Conservation (phyloP, 176 grass and related monocot genomes). For the Thinopyrum elongatum region DNA sequence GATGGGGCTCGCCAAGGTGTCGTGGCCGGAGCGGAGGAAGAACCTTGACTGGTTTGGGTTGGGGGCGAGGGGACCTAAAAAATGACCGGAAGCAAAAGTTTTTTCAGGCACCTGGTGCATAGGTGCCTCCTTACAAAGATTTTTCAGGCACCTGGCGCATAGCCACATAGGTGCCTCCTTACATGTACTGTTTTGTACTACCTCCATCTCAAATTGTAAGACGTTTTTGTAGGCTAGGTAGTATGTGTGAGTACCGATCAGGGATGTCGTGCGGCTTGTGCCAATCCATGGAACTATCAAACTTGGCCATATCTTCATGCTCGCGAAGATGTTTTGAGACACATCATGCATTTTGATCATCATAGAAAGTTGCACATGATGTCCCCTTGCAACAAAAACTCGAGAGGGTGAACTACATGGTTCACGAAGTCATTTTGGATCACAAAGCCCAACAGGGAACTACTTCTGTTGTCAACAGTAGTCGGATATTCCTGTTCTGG, state of each 20-base stretch:
- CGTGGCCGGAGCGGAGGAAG: too few species aligned
- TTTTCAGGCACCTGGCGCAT: too few species aligned
- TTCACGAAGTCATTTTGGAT: neutral
- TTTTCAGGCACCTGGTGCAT: too few species aligned
- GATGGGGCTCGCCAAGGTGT: too few species aligned
- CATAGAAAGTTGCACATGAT: neutral
- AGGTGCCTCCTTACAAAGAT: too few species aligned
- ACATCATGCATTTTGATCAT: neutral
- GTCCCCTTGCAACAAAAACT: neutral
- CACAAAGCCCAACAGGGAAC: neutral
- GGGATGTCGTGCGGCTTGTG: neutral
- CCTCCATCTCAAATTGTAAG: too few species aligned
- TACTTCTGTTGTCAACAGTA: neutral
- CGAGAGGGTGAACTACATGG: neutral
- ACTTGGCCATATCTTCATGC: neutral
- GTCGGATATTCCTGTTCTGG: neutral
- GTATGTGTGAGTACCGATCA: neutral
- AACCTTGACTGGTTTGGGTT: too few species aligned
- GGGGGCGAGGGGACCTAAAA: too few species aligned
- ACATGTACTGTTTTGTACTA: neutral
- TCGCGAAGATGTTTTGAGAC: neutral
- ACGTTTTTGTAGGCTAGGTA: too few species aligned
- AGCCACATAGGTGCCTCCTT: too few species aligned
- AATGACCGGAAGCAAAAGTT: too few species aligned
- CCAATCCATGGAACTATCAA: neutral